Evolutionary conservation across 495 filamentous ascomycete genomes (phyloP), one percentile per base, ranked within the genome.

Genomic region (Penicillium paradoxum): DNA sequence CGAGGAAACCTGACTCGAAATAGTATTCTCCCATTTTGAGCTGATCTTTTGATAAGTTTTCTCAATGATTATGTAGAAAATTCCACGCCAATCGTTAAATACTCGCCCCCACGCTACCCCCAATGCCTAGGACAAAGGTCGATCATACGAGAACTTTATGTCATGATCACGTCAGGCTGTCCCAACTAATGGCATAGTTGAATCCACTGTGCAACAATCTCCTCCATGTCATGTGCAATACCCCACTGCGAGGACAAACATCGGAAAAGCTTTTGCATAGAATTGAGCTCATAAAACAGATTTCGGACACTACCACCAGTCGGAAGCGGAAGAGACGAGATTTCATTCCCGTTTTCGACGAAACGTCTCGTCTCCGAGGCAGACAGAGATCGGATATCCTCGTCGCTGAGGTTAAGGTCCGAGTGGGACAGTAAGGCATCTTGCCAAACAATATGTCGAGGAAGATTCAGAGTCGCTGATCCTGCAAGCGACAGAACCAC

Each of bases 201-300:
- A 53, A 75, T 78, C 75, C 75, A 78, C 40, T 70, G 59, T 8
- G 73, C 66, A 38, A 77, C 51, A 38, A 76, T 69, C 36, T 74
- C 68, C 44, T 73, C 74, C 75, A 78, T 78, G 48, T 78, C 73
- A 60, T 69, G 67, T 17, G 75, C 75, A 50, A 78, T 69, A 0
- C 75, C 74, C 75, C 75, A 78, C 50, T 78, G 75, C 3, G 69
- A 71, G 15, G 62, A 68, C 4, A 78, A 56, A 47, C 75, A 77
- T 15, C 73, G 66, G 49, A 78, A 77, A 4, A 78, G 59, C 54
- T 77, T 78, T 55, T 76, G 75, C 62, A 77, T 74, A 14, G 73
- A 75, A 47, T 77, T 77, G 49, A 78, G 59, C 49, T 78, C 75
- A 58, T 78, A 78, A 11, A 77, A 53, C 21, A 78, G 54, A 56